phyloP scores from a whole-genome alignment of 2,329 filamentous ascomycete genomes.

The Graphiopsis chlorocephala region DNA sequence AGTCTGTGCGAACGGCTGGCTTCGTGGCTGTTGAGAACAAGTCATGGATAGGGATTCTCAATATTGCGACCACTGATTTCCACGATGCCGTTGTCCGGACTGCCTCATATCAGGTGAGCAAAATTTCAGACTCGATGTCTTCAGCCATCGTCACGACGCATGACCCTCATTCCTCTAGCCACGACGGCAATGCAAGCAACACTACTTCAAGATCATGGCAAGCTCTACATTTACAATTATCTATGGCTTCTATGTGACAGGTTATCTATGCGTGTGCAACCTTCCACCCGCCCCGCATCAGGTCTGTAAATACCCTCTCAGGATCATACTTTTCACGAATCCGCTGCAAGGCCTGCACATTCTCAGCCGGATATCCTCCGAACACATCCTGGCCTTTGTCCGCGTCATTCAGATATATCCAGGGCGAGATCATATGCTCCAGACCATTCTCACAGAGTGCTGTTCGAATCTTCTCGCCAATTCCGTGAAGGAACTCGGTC shows the following conservation, averaged over 20 bases:
- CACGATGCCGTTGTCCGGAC: neutral
- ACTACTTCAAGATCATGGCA: neutral
- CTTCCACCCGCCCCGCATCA: conserved; percentile 21
- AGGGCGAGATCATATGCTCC: neutral
- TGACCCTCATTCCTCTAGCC: neutral
- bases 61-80: neutral
- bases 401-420: conserved; percentile 26
- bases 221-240: neutral
- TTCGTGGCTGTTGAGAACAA: neutral
- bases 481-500: neutral
- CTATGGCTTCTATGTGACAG: neutral
- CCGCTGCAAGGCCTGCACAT: conserved; percentile 15
- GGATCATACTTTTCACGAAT: conserved; percentile 23
- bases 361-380: conserved; percentile 21
- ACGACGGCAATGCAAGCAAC: neutral
- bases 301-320: conserved; percentile 21
- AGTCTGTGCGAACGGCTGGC: neutral
- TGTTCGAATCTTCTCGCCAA: neutral
- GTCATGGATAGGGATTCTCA: neutral
- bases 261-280: neutral
- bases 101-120: neutral
- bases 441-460: neutral
- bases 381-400: conserved; percentile 22
- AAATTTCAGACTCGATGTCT: neutral
- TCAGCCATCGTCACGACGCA: neutral